These are phyloP conservation scores for Calonectria henricotiae DNA, from an alignment of 2,329 filamentous ascomycete species.

Conservation along the genomic window DNA sequence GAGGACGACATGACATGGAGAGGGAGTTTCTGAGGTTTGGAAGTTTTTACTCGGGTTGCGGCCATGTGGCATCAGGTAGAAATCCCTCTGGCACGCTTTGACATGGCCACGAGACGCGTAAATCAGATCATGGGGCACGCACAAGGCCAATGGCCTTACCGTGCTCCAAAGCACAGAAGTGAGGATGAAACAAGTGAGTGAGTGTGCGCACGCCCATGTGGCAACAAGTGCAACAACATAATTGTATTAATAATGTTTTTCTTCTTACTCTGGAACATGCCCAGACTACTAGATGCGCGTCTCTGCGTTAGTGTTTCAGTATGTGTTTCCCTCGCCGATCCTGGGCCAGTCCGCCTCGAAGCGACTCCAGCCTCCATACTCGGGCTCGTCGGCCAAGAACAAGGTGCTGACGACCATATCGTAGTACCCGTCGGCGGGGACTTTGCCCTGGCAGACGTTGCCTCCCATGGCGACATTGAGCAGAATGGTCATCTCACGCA, in stretches of 20 bases:
- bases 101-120: neutral
- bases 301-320: conserved; percentile 44
- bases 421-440: conserved; percentile 69
- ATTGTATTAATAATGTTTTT: neutral
- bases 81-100: neutral
- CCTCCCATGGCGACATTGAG: conserved; percentile 77
- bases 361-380: conserved; percentile 68
- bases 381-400: conserved; percentile 68
- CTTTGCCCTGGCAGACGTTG: conserved; percentile 70
- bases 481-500: conserved; percentile 72
- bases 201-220: neutral
- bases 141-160: neutral
- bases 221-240: too few relatives aligned
- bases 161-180: neutral
- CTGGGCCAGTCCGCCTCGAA: conserved; percentile 69
- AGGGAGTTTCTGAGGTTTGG: neutral
- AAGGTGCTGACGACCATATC: conserved; percentile 71
- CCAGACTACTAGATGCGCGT: neutral
- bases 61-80: conserved; percentile 6
- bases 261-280: neutral
- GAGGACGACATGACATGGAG: neutral
- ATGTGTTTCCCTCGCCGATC: conserved; percentile 54
- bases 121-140: neutral
- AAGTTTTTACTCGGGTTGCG: neutral
- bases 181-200: neutral